Evolutionary conservation across 768 basidiomycete genomes (phyloP).

Genomic region (Auriculariales sp.): DNA sequence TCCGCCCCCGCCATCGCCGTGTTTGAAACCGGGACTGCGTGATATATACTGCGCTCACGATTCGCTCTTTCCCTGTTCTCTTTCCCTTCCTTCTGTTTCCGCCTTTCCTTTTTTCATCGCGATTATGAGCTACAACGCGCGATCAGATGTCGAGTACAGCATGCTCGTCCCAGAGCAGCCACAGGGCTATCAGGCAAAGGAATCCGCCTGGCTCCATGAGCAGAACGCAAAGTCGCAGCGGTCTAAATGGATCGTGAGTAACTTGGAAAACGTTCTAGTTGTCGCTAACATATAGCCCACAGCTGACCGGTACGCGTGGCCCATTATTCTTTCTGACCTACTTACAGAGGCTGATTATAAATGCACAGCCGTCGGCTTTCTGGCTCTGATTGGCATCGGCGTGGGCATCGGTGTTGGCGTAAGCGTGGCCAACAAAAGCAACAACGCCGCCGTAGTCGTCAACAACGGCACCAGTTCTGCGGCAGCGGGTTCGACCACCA

Average conservation of each 20-base stretch:
- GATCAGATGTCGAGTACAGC: too few relatives aligned
- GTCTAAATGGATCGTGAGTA: slow-evolving; percentile 45
- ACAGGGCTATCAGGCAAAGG: too few relatives aligned
- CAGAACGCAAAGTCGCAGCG: slow-evolving; percentile 16
- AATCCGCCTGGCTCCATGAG: slow-evolving; percentile 8
- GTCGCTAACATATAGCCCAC: neutral
- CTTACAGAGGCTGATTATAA: neutral
- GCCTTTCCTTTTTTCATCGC: too few relatives aligned
- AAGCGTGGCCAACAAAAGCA: slow-evolving; percentile 39
- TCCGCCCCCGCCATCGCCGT: too few relatives aligned
- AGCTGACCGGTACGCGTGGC: neutral
- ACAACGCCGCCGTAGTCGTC: slow-evolving; percentile 12
- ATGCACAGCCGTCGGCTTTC: slow-evolving; percentile 15
- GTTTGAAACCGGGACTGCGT: too few relatives aligned
- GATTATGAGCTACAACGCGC: too few relatives aligned
- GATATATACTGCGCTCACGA: too few relatives aligned
- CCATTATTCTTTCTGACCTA: neutral
- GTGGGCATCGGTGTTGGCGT: slow-evolving; percentile 53
- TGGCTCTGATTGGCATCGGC: slow-evolving; percentile 36
- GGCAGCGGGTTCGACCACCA: neutral
- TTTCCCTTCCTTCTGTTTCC: too few relatives aligned
- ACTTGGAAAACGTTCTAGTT: slow-evolving; percentile 1
- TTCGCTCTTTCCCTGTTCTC: too few relatives aligned
- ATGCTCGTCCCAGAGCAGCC: too few relatives aligned
- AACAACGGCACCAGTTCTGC: slow-evolving; percentile 15